Evolutionary conservation across 1,284 basidiomycete species (phyloP).

Genomic region (Melampsora occidentalis): DNA sequence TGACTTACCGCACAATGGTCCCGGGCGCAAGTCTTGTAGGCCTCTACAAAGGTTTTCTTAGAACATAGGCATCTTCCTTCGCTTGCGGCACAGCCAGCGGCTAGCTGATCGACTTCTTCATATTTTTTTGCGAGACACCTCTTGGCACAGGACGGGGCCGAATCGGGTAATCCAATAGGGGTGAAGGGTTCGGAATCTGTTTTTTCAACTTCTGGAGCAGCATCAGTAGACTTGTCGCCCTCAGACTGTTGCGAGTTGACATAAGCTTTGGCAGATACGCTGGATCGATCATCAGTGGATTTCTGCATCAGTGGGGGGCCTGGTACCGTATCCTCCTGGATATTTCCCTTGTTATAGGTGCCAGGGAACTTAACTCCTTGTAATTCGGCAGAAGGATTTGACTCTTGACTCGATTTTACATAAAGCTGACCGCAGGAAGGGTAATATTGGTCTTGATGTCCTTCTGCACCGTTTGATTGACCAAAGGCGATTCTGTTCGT

Average conservation of each 20-base stretch:
- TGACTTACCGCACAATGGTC: not conserved
- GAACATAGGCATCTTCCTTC: slow-evolving; percentile 5
- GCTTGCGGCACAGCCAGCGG: not conserved
- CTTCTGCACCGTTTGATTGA: slow-evolving; percentile 27
- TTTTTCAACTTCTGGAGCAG: not conserved
- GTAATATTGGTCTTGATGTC: slow-evolving; percentile 41
- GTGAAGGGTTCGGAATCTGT: not conserved
- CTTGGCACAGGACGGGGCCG: not conserved
- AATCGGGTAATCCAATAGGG: not conserved
- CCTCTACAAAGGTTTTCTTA: slow-evolving; percentile 3
- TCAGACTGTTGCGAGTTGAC: not conserved
- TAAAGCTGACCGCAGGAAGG: slow-evolving; percentile 39
- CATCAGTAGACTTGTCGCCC: not conserved
- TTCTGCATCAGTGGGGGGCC: slow-evolving; percentile 9
- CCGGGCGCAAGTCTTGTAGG: not conserved
- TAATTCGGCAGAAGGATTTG: too few species aligned
- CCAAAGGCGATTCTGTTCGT: slow-evolving; percentile 22
- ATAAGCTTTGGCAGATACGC: not conserved
- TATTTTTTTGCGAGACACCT: not conserved
- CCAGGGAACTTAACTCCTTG: slow-evolving; percentile 8
- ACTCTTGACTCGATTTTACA: slow-evolving; percentile 13
- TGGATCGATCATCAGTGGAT: not conserved
- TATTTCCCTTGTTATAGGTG: slow-evolving; percentile 25
- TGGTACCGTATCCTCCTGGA: not conserved
- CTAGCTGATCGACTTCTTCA: not conserved